Evolutionary conservation across 2,329 filamentous ascomycete species (phyloP), one percentile per base, ranked within the genome.

Genomic region (Penicillium polonicum): DNA sequence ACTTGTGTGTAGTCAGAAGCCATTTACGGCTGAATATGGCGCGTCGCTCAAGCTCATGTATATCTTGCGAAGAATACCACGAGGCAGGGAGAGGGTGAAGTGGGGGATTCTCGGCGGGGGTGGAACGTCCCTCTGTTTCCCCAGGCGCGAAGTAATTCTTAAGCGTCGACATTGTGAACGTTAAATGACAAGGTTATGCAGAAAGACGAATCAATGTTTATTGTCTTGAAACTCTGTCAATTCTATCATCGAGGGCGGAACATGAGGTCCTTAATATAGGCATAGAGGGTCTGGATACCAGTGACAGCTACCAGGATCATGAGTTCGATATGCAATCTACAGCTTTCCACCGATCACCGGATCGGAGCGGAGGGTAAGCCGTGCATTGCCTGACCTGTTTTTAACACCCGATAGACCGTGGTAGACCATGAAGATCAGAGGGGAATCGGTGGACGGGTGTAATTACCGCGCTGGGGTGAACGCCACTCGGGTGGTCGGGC

Each of bases 11-110:
- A 8, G 70, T 69, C 17, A 73, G 65, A 13, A 76, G 64, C 73
- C 73, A 76, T 75, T 75, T 85, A 78, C 46, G 83, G 36, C 82
- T 84, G 68, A 84, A 85, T 65, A 84, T 82, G 48, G 82, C 80
- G 7, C 82, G 78, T 35, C 80, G 72, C 68, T 85, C 83, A 1
- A 85, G 79, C 64, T 84, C 78, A 63, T 82, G 84, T 73, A 84
- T 61, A 48, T 68, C 65, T 43, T 60, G 58, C 0, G 66, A 68
- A 3, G 61, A 68, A 56, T 80, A 84, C 82, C 82, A 84, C 10
- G 77, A 78, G 10, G 72, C 74, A 1, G 82, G 82, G 3, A 84
- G 69, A 23, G 80, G 74, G 21, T 72, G 68, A 23, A 73, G 67
- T 55, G 76, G 59, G 51, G 60, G 60, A 60, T 70, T 63, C 60